A percentile compares a stretch with the other conserved stretches of the same genome.
Conservation (phyloP, 371 early-diverging fungal genomes). For the Mucor circinelloides region DNA sequence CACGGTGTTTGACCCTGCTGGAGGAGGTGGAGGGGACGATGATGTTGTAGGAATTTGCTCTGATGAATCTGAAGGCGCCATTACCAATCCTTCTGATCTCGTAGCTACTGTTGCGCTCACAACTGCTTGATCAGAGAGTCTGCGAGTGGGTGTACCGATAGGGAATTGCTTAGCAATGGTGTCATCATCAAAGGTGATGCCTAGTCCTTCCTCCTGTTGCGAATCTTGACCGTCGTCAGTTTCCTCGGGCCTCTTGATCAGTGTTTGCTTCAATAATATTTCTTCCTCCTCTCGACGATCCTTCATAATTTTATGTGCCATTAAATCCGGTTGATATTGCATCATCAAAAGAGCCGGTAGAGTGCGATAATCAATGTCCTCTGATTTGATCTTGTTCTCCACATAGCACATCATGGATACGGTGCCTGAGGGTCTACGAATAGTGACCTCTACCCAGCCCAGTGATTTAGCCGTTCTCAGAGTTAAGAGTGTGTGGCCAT, state of each 20-base stretch:
- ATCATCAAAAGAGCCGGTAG: slow-evolving; percentile 65
- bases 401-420: slow-evolving; percentile 74
- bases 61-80: slow-evolving; percentile 1
- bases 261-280: not conserved
- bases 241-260: not conserved
- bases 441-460: slow-evolving; percentile 80
- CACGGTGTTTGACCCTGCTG: not conserved
- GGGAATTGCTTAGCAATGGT: not conserved
- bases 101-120: slow-evolving; percentile 2
- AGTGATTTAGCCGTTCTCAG: slow-evolving; percentile 65
- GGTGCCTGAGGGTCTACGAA: slow-evolving; percentile 85
- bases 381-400: slow-evolving; percentile 70
- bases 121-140: slow-evolving; percentile 6
- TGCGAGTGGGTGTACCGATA: not conserved
- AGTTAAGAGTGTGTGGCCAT: slow-evolving; percentile 84
- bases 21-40: not conserved
- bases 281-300: not conserved
- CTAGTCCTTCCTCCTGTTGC: not conserved
- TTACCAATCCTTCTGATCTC: slow-evolving; percentile 4
- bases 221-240: not conserved
- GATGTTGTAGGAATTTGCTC: not conserved
- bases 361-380: slow-evolving; percentile 55
- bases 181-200: slow-evolving; percentile 5
- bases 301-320: slow-evolving; percentile 25
- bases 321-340: slow-evolving; percentile 55